A percentile compares a stretch with the other conserved stretches of the same genome.
phyloP scores from a whole-genome alignment of 2,329 filamentous ascomycete genomes.

The Aspergillus niger region DNA sequence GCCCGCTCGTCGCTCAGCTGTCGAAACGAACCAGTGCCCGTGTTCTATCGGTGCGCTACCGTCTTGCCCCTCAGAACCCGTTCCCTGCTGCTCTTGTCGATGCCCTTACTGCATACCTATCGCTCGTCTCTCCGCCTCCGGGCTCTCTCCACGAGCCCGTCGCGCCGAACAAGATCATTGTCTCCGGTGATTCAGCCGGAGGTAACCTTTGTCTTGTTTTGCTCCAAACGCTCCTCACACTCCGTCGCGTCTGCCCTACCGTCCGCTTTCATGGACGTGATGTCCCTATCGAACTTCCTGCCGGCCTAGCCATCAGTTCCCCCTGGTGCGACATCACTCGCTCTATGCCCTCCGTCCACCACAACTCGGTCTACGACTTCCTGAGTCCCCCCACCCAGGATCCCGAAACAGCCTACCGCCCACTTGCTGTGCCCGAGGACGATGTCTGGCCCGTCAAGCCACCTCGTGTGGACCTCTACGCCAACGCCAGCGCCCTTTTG shows the following conservation, averaged over 20 bases:
- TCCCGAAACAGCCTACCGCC: conserved; percentile 26
- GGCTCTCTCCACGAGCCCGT: conserved; percentile 47
- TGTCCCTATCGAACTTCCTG: conserved; percentile 44
- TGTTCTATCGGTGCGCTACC: conserved; percentile 49
- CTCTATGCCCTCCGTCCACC: conserved; percentile 43
- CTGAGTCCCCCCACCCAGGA: conserved; percentile 34
- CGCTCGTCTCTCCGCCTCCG: conserved; percentile 47
- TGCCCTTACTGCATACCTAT: conserved; percentile 50
- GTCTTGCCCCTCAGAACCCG: conserved; percentile 50
- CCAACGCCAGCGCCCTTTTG: conserved; percentile 38
- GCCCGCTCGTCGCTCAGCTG: conserved; percentile 39
- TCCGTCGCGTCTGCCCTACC: conserved; percentile 37
- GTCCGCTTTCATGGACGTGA: conserved; percentile 45
- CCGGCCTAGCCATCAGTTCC: conserved; percentile 41
- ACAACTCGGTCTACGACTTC: conserved; percentile 46
- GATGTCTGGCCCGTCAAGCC: conserved; percentile 44
- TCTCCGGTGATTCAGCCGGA: conserved; percentile 51
- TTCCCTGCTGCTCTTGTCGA: conserved; percentile 52
- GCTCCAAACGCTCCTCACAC: conserved; percentile 46
- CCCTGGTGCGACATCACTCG: conserved; percentile 48
- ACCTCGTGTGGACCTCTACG: conserved; percentile 47
- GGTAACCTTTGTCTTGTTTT: conserved; percentile 46
- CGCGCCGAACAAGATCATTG: conserved; percentile 46
- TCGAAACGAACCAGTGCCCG: conserved; percentile 44
- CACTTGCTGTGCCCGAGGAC: conserved; percentile 36